Evolutionary conservation across 2,329 filamentous ascomycete genomes (phyloP), one percentile per base, ranked within the genome.

Genomic region (Pyricularia pennisetigena): DNA sequence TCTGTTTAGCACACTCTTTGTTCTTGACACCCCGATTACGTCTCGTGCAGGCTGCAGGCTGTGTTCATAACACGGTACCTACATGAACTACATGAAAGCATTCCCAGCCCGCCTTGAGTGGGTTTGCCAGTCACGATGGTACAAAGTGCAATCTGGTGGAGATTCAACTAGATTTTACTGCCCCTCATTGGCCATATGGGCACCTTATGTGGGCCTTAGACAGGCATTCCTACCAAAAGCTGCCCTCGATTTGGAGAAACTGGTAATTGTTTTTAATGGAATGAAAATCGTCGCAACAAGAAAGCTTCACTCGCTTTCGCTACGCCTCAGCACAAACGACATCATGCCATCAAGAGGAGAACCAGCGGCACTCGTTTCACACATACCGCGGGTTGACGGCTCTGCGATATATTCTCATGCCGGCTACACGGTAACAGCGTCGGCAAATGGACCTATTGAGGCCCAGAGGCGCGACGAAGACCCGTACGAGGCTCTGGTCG

Each of bases 371-470:
- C 77, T 82, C 26, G 76, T 90, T 12, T 85, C 85, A 32, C 83
- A 84, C 71, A 83, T 96, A 2, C 83, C 87, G 69, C 89, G 89
- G 70, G 86, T 91, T 29, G 92, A 96, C 76, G 92, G 92, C 70
- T 96, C 93, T 65, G 91, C 91, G 12, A 90, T 87, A 10, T 93
- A 92, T 76, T 87, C 90, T 2, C 85, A 89, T 73, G 83, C 87
- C 69, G 91, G 93, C 65, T 97, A 93, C 78, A 90, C 89, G 63
- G 86, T 98, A 71, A 86, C 96, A 68, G 91, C 90, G 68, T 90
- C 92, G 16, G 93, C 97, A 72, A 98, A 97, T 79, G 95, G 94
- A 0, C 95, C 95, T 20, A 87, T 98, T 72, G 95, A 99, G 81
- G 92, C 94, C 20, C 88, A 89, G 73, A 87, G 94, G 74, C 88